These are phyloP conservation scores for Chrysosporium queenslandicum DNA, from an alignment of 2,329 filamentous ascomycete genomes.

Conservation along the genomic window DNA sequence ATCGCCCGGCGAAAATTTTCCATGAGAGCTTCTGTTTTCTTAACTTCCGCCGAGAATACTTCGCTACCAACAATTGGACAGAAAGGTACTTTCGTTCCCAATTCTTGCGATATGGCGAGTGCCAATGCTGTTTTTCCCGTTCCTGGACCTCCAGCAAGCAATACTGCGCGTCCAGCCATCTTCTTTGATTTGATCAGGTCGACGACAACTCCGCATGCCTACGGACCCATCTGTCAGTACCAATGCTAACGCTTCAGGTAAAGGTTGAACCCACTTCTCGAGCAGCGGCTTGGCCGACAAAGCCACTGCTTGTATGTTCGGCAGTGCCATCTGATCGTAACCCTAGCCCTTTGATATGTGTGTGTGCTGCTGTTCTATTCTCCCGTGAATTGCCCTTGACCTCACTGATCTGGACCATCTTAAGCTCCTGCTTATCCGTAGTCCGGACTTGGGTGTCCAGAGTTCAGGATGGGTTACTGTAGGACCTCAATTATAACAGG, in stretches of 20 bases:
- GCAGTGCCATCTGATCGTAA: conserved; percentile 76
- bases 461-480: not conserved
- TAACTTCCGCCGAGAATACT: conserved; percentile 94
- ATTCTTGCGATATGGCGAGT: conserved; percentile 88
- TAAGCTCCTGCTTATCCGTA: conserved; percentile 15
- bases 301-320: conserved; percentile 68
- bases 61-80: conserved; percentile 97
- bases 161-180: conserved; percentile 89
- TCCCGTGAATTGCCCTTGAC: conserved; percentile 91
- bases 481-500: not conserved
- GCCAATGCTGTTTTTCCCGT: conserved; percentile 96
- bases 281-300: conserved; percentile 78
- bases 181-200: conserved; percentile 93
- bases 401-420: conserved; percentile 84
- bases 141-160: conserved; percentile 87
- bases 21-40: conserved; percentile 99
- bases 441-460: not conserved
- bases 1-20: conserved; percentile 98
- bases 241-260: not conserved
- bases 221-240: conserved; percentile 8
- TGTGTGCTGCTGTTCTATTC: conserved; percentile 91
- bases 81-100: conserved; percentile 96
- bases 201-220: conserved; percentile 92
- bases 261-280: conserved; percentile 62
- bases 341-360: conserved; percentile 92